A percentile compares a stretch with the other conserved stretches of the same genome.
Evolutionary conservation across 805 yeast genomes (phyloP).

Genomic region (Kuraishia floccosa): DNA sequence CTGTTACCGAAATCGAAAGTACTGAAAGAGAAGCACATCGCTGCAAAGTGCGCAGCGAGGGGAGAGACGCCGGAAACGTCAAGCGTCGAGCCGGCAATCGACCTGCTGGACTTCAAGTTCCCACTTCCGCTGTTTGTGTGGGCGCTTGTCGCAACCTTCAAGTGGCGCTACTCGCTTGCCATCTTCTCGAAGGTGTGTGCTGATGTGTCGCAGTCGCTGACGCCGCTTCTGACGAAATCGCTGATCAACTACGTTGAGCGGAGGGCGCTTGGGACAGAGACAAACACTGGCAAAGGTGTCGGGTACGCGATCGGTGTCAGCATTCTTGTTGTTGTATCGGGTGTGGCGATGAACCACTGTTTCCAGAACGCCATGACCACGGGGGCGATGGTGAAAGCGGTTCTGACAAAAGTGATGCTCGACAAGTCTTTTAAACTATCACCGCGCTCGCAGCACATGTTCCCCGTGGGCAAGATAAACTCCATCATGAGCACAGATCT

Average conservation of each 20-base stretch:
- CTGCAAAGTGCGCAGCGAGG: constrained; percentile 21
- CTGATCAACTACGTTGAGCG: constrained; percentile 52
- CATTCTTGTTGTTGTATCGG: constrained; percentile 36
- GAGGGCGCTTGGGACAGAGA: constrained; percentile 28
- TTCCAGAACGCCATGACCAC: constrained; percentile 48
- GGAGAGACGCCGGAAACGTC: constrained; percentile 9
- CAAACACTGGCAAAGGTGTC: constrained; percentile 45
- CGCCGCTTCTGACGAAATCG: constrained; percentile 56
- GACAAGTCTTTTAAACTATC: constrained; percentile 57
- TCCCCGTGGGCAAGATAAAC: constrained; percentile 61
- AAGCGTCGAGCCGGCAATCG: constrained; percentile 19
- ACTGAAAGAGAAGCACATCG: neutral
- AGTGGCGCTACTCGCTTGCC: constrained; percentile 28
- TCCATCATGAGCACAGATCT: constrained; percentile 76
- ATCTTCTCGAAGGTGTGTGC: constrained; percentile 29
- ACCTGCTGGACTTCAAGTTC: constrained; percentile 9
- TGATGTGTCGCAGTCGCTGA: constrained; percentile 40
- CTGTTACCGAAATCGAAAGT: neutral
- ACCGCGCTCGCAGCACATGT: constrained; percentile 43
- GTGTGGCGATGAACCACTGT: constrained; percentile 45
- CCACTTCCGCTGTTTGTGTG: constrained; percentile 12
- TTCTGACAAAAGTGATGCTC: constrained; percentile 58
- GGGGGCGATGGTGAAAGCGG: constrained; percentile 68
- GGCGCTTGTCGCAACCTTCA: constrained; percentile 38
- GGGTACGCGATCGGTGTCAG: constrained; percentile 71